Conservation (phyloP, 2,329 filamentous ascomycete genomes). For the Penicillium decumbens region DNA sequence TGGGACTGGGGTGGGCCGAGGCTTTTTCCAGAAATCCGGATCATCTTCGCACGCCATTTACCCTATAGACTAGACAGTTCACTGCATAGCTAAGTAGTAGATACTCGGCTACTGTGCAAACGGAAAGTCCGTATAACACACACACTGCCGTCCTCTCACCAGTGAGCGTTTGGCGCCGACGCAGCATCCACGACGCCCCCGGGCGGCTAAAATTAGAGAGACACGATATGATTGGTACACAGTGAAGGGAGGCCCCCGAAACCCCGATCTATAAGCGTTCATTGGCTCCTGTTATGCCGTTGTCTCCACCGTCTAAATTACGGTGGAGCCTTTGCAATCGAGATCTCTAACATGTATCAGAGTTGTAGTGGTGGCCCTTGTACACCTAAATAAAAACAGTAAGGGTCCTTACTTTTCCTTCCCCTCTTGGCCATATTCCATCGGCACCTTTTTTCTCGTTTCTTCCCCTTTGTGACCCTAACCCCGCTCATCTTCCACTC, state of each 20-base stretch:
- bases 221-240: conserved; percentile 5
- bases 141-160: conserved; percentile 25
- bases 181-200: conserved; percentile 25
- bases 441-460: conserved; percentile 10
- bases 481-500: background rate
- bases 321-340: conserved; percentile 11
- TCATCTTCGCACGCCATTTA: conserved; percentile 4
- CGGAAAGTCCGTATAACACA: background rate
- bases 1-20: conserved; percentile 3
- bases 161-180: conserved; percentile 35
- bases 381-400: background rate
- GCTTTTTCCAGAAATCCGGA: conserved; percentile 2
- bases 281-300: background rate
- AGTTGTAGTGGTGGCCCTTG: background rate
- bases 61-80: background rate
- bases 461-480: conserved; percentile 8
- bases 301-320: conserved; percentile 4
- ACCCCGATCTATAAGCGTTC: background rate
- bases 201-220: conserved; percentile 40
- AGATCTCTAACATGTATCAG: conserved; percentile 14
- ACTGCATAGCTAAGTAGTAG: background rate
- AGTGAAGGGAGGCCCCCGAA: background rate
- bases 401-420: conserved; percentile 6
- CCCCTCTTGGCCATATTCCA: conserved; percentile 8
- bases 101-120: background rate